Evolutionary conservation across 306 rosid species (phyloP), one percentile per base, ranked within the genome.

Genomic region (Acmispon strigosus): DNA sequence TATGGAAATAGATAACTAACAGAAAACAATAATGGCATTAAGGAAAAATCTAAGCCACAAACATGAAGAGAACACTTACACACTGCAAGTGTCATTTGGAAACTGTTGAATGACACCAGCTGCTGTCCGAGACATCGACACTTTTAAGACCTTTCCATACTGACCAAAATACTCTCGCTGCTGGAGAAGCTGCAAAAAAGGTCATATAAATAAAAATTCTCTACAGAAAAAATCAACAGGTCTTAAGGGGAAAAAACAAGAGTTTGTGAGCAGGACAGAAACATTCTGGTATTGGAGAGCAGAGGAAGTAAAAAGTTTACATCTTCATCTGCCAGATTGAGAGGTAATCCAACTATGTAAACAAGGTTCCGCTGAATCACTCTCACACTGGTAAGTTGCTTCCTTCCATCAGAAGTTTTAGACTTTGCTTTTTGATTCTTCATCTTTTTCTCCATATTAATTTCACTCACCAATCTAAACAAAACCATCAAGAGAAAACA

Each of bases 331-430:
- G 83, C 86, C 74, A 82, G 68, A 72, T 75, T 47, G 53, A 82
- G 81, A 58, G 83, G 86, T 73, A 82, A 77, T 63, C 99, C 99
- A 61, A 91, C 97, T 73, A 95, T 86, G 88, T 95, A 95, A 52
- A 95, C 99, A 74, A 95, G 99, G 81, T 95, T 91, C 85, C 97
- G 82, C 82, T 95, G 99, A 86, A 95, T 85, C 81, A 95, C 99
- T 55, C 99, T 91, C 73, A 95, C 99, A 63, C 96, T 91, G 77
- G 86, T 86, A 67, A 95, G 97, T 82, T 89, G 97, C 86, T 95
- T 95, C 65, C 99, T 83, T 32, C 99, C 99, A 48, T 95, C 99
- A 74, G 91, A 68, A 27, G 90, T 82, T 80, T 95, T 95, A 32
- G 85, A 69, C 77, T 95, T 95, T 3, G 90, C 54, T 79, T 91